Evolutionary conservation across 2,329 filamentous ascomycete genomes (phyloP).

Genomic region (Lasiodiplodia sp.): DNA sequence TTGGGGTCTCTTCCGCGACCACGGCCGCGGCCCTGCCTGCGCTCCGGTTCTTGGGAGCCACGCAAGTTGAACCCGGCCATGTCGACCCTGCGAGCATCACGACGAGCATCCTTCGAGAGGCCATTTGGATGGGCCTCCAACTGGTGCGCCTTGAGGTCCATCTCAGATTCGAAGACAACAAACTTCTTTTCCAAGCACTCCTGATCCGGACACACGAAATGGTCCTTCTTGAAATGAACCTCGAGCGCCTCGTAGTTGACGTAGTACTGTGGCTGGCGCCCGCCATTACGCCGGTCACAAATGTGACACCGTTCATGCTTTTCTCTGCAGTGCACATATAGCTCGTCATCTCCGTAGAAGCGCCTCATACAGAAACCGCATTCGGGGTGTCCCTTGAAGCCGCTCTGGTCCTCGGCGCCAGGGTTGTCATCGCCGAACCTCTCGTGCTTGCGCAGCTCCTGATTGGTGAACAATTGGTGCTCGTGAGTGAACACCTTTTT

Average conservation of each 20-base stretch:
- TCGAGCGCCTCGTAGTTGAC: conserved; percentile 87
- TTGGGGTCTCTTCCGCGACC: conserved; percentile 86
- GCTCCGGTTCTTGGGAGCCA: conserved; percentile 70
- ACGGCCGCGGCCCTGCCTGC: conserved; percentile 56
- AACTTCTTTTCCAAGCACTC: conserved; percentile 98
- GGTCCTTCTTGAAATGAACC: conserved; percentile 84
- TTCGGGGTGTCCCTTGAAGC: conserved; percentile 93
- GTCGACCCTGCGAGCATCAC: conserved; percentile 85
- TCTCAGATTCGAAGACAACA: conserved; percentile 91
- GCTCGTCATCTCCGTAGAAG: conserved; percentile 95
- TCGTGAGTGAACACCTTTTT: conserved; percentile 99
- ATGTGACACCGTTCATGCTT: conserved; percentile 96
- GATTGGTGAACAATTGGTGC: conserved; percentile 86
- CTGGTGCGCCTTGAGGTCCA: conserved; percentile 95
- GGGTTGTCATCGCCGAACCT: conserved; percentile 89
- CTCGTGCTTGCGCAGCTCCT: conserved; percentile 86
- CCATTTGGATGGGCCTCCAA: conserved; percentile 81
- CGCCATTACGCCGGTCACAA: conserved; percentile 74
- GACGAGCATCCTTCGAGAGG: conserved; percentile 80
- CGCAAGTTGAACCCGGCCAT: conserved; percentile 86
- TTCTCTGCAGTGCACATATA: conserved; percentile 91
- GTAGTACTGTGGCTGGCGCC: conserved; percentile 85
- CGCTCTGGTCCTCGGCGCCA: conserved; percentile 88
- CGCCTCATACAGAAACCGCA: conserved; percentile 91
- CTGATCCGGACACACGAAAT: conserved; percentile 82